Conservation (phyloP, 495 filamentous ascomycete genomes). For the Hyaloscypha hepaticicola region DNA sequence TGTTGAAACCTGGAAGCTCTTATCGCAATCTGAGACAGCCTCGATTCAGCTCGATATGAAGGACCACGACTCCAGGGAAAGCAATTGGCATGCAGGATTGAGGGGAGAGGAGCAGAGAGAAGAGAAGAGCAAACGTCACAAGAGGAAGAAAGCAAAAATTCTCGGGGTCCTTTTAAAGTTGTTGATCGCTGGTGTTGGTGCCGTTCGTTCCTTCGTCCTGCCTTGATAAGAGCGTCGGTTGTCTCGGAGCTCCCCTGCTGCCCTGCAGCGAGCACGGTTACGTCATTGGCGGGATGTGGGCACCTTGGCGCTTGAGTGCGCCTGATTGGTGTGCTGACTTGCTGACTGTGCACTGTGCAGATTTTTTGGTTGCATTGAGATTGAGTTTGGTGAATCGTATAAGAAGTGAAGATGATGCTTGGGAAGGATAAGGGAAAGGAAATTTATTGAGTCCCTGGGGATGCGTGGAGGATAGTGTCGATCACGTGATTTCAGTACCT, state of each 20-base stretch:
- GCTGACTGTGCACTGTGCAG: slow-evolving; percentile 12
- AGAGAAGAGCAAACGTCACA: slow-evolving; percentile 6
- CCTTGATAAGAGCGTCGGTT: slow-evolving; percentile 23
- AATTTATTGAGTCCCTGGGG: too few relatives aligned
- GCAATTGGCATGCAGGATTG: slow-evolving; percentile 4
- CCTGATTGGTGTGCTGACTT: slow-evolving; percentile 2
- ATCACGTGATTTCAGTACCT: too few relatives aligned
- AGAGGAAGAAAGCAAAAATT: too few relatives aligned
- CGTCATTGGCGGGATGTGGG: slow-evolving; percentile 18
- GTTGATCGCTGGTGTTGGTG: slow-evolving; percentile 5
- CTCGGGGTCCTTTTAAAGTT: background rate
- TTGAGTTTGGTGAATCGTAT: background rate
- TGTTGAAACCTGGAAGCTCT: slow-evolving; percentile 19
- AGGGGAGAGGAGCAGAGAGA: background rate
- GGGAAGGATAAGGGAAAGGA: too few relatives aligned
- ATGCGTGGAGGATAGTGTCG: too few relatives aligned
- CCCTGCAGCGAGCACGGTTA: too few relatives aligned
- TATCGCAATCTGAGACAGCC: slow-evolving; percentile 15
- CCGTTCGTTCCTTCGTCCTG: slow-evolving; percentile 20
- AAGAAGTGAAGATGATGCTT: too few relatives aligned
- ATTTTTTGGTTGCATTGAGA: background rate
- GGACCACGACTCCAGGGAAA: background rate
- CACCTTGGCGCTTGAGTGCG: background rate
- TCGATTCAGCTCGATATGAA: background rate
- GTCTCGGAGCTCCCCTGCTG: slow-evolving; percentile 16